Evolutionary conservation across 208 protist species (phyloP).

Genomic region (Angomonas ambiguus): DNA sequence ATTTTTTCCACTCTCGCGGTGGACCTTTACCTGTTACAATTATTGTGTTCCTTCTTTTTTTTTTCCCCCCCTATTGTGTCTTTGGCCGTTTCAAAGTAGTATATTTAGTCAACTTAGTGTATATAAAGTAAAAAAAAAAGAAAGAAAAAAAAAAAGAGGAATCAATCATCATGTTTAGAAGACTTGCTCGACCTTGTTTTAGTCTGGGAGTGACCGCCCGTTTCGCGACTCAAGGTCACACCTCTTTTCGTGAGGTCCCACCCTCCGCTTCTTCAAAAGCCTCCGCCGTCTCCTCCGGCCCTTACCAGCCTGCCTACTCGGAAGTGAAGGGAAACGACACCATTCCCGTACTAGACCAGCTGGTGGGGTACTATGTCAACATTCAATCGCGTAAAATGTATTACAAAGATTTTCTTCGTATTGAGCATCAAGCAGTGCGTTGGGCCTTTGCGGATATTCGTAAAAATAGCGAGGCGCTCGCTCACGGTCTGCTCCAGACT

Average conservation of each 20-base stretch:
- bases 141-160: not conserved
- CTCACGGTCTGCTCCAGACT: constrained; percentile 85
- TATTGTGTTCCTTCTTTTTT: not conserved
- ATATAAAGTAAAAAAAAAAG: not conserved
- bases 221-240: constrained; percentile 30
- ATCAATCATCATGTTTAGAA: constrained; percentile 5
- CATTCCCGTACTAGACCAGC: constrained; percentile 80
- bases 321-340: constrained; percentile 60
- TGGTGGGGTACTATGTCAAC: constrained; percentile 91
- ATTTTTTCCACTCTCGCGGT: no score
- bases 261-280: constrained; percentile 44
- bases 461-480: constrained; percentile 91
- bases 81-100: not conserved
- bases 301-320: constrained; percentile 72
- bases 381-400: constrained; percentile 93
- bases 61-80: not conserved
- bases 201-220: not conserved
- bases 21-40: no score
- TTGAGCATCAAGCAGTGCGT: constrained; percentile 90
- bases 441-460: constrained; percentile 91
- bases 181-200: constrained; percentile 2
- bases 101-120: not conserved
- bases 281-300: constrained; percentile 38
- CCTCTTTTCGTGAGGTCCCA: constrained; percentile 18
- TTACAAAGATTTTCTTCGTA: constrained; percentile 91